Conservation (phyloP, 176 grass and related monocot species). For the Coix lacrymajobi region DNA sequence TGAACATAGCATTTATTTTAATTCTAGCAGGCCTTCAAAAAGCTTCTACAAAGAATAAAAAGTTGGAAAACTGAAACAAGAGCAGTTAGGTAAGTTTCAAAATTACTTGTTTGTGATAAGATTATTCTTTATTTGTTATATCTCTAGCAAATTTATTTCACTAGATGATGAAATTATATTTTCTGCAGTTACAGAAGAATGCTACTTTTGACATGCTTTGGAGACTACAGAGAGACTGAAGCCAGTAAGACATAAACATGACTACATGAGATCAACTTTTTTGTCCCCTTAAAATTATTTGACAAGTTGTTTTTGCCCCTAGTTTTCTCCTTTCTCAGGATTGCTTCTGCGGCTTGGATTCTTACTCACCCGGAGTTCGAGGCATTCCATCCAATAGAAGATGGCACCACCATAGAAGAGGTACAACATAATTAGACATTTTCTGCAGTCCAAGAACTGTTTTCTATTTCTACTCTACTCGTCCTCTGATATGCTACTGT, state of each 20-base stretch:
- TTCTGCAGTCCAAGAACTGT: too few species aligned
- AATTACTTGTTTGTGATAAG: not conserved
- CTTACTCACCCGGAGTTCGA: too few species aligned
- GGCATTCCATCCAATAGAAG: too few species aligned
- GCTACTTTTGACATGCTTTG: not conserved
- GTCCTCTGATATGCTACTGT: too few species aligned
- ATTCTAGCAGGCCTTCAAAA: not conserved
- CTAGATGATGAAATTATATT: not conserved
- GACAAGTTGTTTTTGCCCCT: too few species aligned
- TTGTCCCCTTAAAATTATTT: not conserved
- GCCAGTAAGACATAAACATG: not conserved
- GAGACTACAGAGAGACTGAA: not conserved
- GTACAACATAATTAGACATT: too few species aligned
- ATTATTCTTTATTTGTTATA: too few species aligned
- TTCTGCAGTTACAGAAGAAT: not conserved
- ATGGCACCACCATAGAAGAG: too few species aligned
- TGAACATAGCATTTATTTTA: not conserved
- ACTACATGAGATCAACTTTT: not conserved
- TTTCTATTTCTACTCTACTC: too few species aligned
- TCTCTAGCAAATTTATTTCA: not conserved
- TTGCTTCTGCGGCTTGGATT: too few species aligned
- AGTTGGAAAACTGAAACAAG: not conserved
- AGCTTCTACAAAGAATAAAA: not conserved
- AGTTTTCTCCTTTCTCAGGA: too few species aligned
- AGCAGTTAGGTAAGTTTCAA: not conserved